Evolutionary conservation across 805 yeast genomes (phyloP).

Genomic region (Kodamaea fukazawae): DNA sequence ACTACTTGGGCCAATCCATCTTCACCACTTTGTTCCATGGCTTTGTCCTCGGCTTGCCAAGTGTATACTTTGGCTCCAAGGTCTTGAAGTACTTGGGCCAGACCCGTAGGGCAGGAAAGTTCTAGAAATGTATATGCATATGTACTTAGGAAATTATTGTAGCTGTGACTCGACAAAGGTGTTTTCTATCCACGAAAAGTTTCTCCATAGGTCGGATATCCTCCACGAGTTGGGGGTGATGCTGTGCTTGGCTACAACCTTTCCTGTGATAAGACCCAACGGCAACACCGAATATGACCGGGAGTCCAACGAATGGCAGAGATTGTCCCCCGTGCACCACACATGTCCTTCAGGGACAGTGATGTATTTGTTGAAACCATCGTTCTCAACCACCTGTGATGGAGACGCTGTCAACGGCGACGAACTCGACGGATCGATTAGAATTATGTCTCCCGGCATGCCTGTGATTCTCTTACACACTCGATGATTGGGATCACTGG

Average conservation of each 20-base stretch:
- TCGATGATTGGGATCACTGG: constrained; percentile 79
- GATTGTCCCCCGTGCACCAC: constrained; percentile 96
- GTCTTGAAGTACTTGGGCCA: constrained; percentile 51
- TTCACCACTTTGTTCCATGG: constrained; percentile 54
- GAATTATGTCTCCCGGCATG: constrained; percentile 87
- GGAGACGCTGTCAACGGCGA: constrained; percentile 39
- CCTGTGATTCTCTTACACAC: constrained; percentile 95
- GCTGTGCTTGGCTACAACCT: constrained; percentile 65
- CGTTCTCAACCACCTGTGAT: constrained; percentile 26
- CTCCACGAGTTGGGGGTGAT: constrained; percentile 49
- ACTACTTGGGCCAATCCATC: constrained; percentile 58
- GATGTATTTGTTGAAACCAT: constrained; percentile 56
- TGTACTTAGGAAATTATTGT: constrained; percentile 1
- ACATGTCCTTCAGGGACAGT: constrained; percentile 91
- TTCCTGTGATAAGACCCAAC: constrained; percentile 83
- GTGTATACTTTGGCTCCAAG: constrained; percentile 62
- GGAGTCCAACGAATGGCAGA: constrained; percentile 84
- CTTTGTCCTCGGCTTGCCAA: constrained; percentile 49
- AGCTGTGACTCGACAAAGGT: constrained; percentile 28
- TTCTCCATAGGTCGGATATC: constrained; percentile 14
- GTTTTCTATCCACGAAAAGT: constrained; percentile 56
- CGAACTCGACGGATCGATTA: constrained; percentile 74
- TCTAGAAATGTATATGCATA: constrained; percentile 9
- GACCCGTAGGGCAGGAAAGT: constrained; percentile 29
- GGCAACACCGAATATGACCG: constrained; percentile 89